Percentiles rank a stretch among this genome's conserved stretches.
phyloP scores from a whole-genome alignment of 148 eudicot species.

The Fallopia convolvulus region DNA sequence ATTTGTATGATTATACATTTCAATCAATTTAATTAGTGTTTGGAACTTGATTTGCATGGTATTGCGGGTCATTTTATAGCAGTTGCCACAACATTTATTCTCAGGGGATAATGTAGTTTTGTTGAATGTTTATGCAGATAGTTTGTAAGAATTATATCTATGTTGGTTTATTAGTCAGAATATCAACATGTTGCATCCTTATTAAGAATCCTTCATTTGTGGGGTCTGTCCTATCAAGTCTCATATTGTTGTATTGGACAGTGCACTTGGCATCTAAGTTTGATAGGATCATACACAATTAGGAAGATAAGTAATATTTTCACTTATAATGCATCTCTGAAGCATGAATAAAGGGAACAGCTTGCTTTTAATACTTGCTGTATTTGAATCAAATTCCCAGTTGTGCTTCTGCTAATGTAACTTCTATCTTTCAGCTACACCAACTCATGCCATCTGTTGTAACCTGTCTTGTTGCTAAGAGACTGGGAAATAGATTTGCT shows the following conservation, averaged over 20 bases:
- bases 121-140: not conserved
- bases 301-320: not conserved
- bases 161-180: not conserved
- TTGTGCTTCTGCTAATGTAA: conserved; percentile 7
- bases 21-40: not conserved
- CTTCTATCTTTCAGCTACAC: conserved; percentile 43
- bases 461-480: conserved; percentile 64
- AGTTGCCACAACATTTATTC: not conserved
- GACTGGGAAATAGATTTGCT: conserved; percentile 60
- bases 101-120: not conserved
- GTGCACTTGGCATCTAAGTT: not conserved
- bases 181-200: not conserved
- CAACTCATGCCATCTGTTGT: conserved; percentile 77
- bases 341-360: not conserved
- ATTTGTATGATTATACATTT: not conserved
- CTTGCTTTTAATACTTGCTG: not conserved
- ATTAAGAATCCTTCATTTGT: not conserved
- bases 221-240: not conserved
- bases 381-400: not conserved
- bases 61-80: not conserved
- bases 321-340: not conserved
- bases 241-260: not conserved
- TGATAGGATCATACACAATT: not conserved
- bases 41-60: not conserved
- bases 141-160: not conserved